Percentiles rank a stretch among this genome's conserved stretches.
Conservation (phyloP, 2,329 filamentous ascomycete genomes). For the Graphilbum ipis-grandicollis region DNA sequence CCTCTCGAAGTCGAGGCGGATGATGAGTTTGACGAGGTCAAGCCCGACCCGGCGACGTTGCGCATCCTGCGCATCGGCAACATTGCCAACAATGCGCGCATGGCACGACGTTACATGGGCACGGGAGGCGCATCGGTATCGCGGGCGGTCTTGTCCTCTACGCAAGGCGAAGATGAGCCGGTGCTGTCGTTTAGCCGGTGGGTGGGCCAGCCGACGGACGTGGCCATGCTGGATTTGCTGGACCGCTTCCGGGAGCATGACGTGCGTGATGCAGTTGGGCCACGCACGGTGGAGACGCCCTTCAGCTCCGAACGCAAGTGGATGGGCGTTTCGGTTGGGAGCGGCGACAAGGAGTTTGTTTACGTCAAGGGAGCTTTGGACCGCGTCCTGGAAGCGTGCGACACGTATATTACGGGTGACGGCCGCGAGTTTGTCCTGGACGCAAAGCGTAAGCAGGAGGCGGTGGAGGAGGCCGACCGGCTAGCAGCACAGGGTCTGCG, state of each 20-base stretch:
- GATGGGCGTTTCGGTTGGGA: constrained; percentile 86
- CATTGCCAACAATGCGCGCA: constrained; percentile 83
- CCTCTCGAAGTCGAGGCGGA: constrained; percentile 36
- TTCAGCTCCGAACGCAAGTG: constrained; percentile 97
- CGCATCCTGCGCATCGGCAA: constrained; percentile 85
- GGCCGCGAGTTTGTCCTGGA: constrained; percentile 79
- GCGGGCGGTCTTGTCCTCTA: constrained; percentile 72
- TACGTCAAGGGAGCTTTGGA: constrained; percentile 96
- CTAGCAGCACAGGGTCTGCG: constrained; percentile 84
- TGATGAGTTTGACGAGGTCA: constrained; percentile 32
- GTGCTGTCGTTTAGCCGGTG: constrained; percentile 58
- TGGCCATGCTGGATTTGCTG: constrained; percentile 86
- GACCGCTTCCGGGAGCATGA: constrained; percentile 87
- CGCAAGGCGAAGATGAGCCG: constrained; percentile 46
- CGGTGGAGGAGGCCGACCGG: constrained; percentile 58
- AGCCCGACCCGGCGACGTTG: constrained; percentile 56
- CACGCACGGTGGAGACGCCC: constrained; percentile 67
- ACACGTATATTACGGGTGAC: constrained; percentile 75
- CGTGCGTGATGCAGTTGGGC: constrained; percentile 70
- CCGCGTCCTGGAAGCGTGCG: constrained; percentile 68
- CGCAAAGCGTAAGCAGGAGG: constrained; percentile 54
- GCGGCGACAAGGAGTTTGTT: constrained; percentile 56
- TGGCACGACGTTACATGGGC: constrained; percentile 56
- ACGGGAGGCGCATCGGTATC: constrained; percentile 55
- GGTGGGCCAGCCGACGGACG: constrained; percentile 93